Base-by-base conservation (phyloP, 257 asterid genomes). In the Leonotis leonurus region DNA sequence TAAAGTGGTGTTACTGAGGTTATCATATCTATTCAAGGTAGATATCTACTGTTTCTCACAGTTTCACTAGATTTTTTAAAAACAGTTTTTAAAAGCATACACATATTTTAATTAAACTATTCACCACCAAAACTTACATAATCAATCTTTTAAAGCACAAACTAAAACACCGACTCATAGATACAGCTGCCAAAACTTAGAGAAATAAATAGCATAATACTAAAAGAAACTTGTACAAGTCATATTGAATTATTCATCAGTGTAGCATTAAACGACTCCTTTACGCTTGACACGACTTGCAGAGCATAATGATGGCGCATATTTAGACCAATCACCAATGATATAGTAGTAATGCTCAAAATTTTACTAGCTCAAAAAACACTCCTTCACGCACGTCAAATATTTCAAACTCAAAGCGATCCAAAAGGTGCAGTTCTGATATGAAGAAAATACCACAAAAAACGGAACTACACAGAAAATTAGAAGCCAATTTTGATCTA, bases 281-380 rank as follows among this genome's bases (percentile, higher is more conserved):
- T 7, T 27, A 24, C 33, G 21, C 56, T 24, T 20, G 17, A 60
- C 39, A 20, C 37, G 43, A 22, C 45, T 14, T 11, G 14, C 69
- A 32, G 13, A 20, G n/a, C 61, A 37, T n/a, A 44, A 24, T n/a
- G 24, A 17, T 24, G 36, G 37, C 29, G 25, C 21, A 7, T 21
- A 37, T 30, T 35, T 40, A 8, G 49, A 44, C 29, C 18, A 49
- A 45, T 7, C n/a, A 18, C 8, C n/a, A n/a, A n/a, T n/a, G n/a
- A n/a, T n/a, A n/a, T 18, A 29, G 45, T 29, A 37, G 0, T n/a
- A 29, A 49, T 58, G 17, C 33, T 52, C 61, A 55, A 58, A 60
- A 64, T 52, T 21, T 29, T 43, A 35, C 56, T 71, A 36, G 78
- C 75, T 65, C 78, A 51, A 17, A 36, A 56, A n/a, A 11, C 9